Conservation (phyloP, 1,139 yeast species). For the Sugiyamaella grinbergsii region DNA sequence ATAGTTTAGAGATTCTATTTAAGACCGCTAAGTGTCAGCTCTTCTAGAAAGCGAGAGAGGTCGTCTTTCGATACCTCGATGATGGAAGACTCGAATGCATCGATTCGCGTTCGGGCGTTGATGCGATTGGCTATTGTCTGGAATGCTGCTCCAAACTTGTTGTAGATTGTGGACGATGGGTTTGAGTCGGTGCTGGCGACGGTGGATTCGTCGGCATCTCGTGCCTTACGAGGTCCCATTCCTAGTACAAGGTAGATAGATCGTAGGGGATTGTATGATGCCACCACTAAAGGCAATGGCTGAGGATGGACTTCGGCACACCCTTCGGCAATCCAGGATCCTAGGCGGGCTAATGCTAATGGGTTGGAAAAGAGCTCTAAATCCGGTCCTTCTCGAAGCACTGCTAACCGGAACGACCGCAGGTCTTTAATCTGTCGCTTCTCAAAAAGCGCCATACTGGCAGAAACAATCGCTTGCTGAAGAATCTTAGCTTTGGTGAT, state of each 20-base stretch:
- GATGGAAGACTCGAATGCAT: constrained; percentile 91
- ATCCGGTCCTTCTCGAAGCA: constrained; percentile 87
- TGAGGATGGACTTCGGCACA: constrained; percentile 78
- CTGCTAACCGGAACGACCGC: constrained; percentile 80
- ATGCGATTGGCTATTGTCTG: constrained; percentile 80
- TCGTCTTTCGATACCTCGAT: constrained; percentile 90
- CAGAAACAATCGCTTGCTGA: constrained; percentile 82
- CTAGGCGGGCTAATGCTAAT: constrained; percentile 76
- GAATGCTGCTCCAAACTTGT: constrained; percentile 87
- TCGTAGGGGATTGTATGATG: constrained; percentile 72
- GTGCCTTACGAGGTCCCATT: constrained; percentile 77
- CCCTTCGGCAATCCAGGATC: constrained; percentile 88
- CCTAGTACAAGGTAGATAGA: constrained; percentile 90
- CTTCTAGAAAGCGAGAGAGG: constrained; percentile 81
- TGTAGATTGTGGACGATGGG: constrained; percentile 40
- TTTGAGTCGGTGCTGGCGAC: constrained; percentile 37
- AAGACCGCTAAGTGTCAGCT: constrained; percentile 50
- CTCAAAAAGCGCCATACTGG: constrained; percentile 87
- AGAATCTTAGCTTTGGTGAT: constrained; percentile 75
- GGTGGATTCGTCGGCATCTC: constrained; percentile 37
- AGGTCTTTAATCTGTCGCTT: constrained; percentile 77
- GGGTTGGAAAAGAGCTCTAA: constrained; percentile 80
- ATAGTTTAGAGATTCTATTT: background rate
- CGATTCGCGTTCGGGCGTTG: constrained; percentile 87
- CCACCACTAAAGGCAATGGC: constrained; percentile 79